Evolutionary conservation across 306 rosid species (phyloP).

Genomic region (Alnus glutinosa): DNA sequence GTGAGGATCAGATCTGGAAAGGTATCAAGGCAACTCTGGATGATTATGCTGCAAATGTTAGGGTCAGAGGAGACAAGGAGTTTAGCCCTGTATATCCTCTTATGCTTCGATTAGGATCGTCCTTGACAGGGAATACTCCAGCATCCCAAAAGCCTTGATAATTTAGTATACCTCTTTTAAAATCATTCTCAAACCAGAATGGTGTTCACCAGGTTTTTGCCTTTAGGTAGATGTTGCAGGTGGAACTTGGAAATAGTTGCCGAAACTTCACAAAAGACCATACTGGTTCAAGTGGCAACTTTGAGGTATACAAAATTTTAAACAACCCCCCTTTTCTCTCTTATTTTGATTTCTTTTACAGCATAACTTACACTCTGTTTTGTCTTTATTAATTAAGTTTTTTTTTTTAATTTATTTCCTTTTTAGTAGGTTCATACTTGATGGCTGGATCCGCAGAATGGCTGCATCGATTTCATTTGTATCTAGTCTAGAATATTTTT

Average conservation of each 20-base stretch:
- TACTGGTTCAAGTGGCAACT: slow-evolving; percentile 31
- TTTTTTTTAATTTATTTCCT: no score
- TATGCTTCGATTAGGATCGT: slow-evolving; percentile 85
- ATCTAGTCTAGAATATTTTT: background rate
- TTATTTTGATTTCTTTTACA: background rate
- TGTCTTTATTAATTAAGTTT: background rate
- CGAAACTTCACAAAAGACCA: slow-evolving; percentile 22
- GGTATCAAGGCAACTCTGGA: slow-evolving; percentile 91
- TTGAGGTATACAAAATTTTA: slow-evolving; percentile 25
- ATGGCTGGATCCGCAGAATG: slow-evolving; percentile 1
- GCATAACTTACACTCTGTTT: background rate
- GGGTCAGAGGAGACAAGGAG: slow-evolving; percentile 92
- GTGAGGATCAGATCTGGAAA: slow-evolving; percentile 97
- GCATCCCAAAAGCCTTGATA: slow-evolving; percentile 48
- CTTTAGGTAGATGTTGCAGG: slow-evolving; percentile 19
- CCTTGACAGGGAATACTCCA: slow-evolving; percentile 53
- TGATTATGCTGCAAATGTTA: slow-evolving; percentile 79
- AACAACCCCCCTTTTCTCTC: background rate
- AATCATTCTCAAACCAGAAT: slow-evolving; percentile 24
- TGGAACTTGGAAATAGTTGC: slow-evolving; percentile 36
- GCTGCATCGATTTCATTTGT: background rate
- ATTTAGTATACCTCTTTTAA: slow-evolving; percentile 29
- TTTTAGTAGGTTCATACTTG: slow-evolving; percentile 10
- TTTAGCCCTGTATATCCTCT: slow-evolving; percentile 94
- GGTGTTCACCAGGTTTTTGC: slow-evolving; percentile 14